phyloP scores from a whole-genome alignment of 306 rosid species.

The Alnus rubra region DNA sequence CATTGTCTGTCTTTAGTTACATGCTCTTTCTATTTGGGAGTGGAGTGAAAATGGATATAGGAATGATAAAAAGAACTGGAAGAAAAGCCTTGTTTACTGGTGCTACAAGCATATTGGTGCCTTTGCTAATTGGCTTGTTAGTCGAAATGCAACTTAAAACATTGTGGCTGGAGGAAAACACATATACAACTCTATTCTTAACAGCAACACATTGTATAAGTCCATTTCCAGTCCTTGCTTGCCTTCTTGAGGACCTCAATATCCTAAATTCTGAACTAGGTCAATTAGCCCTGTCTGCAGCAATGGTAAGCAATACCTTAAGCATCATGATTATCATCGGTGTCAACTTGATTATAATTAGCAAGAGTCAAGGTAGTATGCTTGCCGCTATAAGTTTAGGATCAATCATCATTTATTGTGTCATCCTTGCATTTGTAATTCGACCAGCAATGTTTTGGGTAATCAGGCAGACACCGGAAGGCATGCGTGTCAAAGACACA shows the following conservation, averaged over 20 bases:
- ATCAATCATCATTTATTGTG: background rate
- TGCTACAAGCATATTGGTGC: conserved; percentile 13
- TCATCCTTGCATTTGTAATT: background rate
- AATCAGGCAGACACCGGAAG: conserved; percentile 49
- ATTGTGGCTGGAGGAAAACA: conserved; percentile 9
- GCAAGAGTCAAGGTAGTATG: fast-evolving
- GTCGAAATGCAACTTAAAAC: background rate
- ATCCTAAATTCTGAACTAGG: conserved; percentile 51
- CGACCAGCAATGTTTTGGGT: conserved; percentile 26
- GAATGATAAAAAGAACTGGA: no score
- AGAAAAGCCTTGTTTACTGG: no score
- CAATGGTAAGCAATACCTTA: conserved; percentile 41
- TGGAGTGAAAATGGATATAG: no score
- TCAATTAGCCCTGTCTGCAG: conserved; percentile 46
- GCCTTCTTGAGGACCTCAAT: no score
- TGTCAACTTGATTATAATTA: background rate
- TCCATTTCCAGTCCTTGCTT: conserved; percentile 34
- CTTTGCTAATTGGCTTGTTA: background rate
- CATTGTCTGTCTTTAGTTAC: conserved; percentile 44
- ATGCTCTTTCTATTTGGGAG: conserved; percentile 39
- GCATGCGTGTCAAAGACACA: conserved; percentile 42
- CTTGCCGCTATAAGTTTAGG: background rate
- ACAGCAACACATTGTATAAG: conserved; percentile 12
- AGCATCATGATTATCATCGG: background rate
- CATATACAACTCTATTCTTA: conserved; percentile 1